phyloP scores from a whole-genome alignment of 495 filamentous ascomycete genomes.

The Penicillium argentinense region DNA sequence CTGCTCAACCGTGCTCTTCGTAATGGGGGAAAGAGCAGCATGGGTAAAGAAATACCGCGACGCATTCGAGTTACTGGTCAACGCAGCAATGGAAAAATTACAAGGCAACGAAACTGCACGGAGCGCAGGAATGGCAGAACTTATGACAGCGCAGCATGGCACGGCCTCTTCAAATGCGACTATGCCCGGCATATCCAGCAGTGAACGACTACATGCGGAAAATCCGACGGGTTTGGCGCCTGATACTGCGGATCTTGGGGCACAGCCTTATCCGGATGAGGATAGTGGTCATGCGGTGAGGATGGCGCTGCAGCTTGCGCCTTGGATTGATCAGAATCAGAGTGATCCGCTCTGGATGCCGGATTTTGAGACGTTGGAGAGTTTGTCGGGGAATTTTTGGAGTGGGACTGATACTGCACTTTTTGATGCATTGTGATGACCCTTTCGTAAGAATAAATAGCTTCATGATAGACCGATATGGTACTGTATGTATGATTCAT shows the following conservation, averaged over 20 bases:
- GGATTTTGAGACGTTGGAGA: conserved; percentile 47
- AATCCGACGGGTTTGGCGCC: conserved; percentile 16
- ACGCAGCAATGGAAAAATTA: conserved; percentile 55
- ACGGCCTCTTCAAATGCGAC: conserved; percentile 11
- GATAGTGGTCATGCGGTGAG: conserved; percentile 38
- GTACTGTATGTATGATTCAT: background rate
- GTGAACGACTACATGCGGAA: conserved; percentile 15
- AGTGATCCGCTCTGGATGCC: conserved; percentile 47
- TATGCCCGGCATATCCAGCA: conserved; percentile 12
- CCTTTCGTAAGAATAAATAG: no score
- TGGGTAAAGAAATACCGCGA: conserved; percentile 57
- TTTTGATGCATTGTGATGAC: conserved; percentile 35
- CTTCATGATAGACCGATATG: no score
- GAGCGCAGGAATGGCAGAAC: conserved; percentile 40
- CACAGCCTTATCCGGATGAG: conserved; percentile 14
- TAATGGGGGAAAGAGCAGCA: conserved; percentile 53
- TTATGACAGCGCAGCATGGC: conserved; percentile 42
- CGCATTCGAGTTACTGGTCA: conserved; percentile 53
- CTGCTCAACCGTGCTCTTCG: conserved; percentile 54
- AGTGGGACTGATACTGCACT: conserved; percentile 30
- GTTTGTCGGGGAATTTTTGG: conserved; percentile 39
- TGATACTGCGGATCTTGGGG: conserved; percentile 2
- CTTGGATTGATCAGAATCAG: conserved; percentile 46
- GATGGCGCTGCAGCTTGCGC: conserved; percentile 47
- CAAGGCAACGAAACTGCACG: conserved; percentile 40